These are phyloP conservation scores for Acmispon strigosus DNA, from an alignment of 306 rosid species.

Conservation along the genomic window DNA sequence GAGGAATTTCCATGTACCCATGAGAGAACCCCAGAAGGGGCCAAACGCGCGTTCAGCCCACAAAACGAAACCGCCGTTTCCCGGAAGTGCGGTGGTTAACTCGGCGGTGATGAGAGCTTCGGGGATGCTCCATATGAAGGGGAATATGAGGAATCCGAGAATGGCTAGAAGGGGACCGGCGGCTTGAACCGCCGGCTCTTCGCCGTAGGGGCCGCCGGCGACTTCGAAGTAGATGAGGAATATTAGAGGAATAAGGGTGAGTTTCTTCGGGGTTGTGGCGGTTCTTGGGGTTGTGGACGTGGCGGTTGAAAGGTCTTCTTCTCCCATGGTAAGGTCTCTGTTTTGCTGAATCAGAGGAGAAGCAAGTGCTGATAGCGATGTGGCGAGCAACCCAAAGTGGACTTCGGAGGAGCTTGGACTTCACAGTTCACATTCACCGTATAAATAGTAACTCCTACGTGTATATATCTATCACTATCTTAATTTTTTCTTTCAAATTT, in stretches of 20 bases:
- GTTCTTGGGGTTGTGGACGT: background rate
- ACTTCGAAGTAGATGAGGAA: conserved; percentile 43
- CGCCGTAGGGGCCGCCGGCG: conserved; percentile 39
- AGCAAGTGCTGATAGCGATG: no score
- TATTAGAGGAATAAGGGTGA: conserved; percentile 26
- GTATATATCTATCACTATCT: no score
- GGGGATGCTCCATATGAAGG: conserved; percentile 35
- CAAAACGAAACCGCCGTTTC: conserved; percentile 29
- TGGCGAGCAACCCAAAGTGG: no score
- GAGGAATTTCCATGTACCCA: conserved; percentile 38
- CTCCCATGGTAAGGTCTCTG: background rate
- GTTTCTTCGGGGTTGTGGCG: background rate
- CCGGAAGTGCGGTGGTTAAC: conserved; percentile 23
- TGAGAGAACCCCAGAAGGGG: conserved; percentile 24
- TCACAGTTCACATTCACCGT: no score
- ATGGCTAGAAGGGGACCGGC: conserved; percentile 32
- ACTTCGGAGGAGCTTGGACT: no score
- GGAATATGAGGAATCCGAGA: conserved; percentile 29
- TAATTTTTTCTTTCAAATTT: no score
- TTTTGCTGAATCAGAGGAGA: background rate
- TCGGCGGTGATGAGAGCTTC: conserved; percentile 36
- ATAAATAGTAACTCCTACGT: no score
- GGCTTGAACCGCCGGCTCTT: conserved; percentile 35
- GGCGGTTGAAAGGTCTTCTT: background rate
- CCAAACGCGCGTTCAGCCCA: conserved; percentile 38